Evolutionary conservation across 768 basidiomycete species (phyloP).

Genomic region (Sarcodon sp.): DNA sequence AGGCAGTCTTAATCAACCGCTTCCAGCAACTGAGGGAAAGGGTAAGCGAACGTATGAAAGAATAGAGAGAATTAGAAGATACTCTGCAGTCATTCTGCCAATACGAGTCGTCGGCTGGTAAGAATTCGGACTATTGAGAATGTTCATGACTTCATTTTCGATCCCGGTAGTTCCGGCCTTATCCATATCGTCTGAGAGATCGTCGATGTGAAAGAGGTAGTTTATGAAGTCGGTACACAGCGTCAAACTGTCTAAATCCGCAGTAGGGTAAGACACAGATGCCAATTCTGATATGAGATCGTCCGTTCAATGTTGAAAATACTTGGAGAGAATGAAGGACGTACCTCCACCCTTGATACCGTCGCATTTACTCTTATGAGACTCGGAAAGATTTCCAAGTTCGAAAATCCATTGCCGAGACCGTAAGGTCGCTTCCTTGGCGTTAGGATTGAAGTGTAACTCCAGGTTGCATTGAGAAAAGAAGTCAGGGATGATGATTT

Average conservation of each 20-base stretch:
- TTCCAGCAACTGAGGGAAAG: neutral
- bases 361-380: slow-evolving; percentile 44
- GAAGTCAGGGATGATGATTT: slow-evolving; percentile 50
- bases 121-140: slow-evolving; percentile 13
- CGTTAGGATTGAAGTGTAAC: slow-evolving; percentile 40
- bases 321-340: neutral
- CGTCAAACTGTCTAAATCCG: slow-evolving; percentile 42
- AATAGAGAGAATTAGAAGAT: slow-evolving; percentile 3
- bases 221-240: slow-evolving; percentile 58
- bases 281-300: slow-evolving; percentile 30
- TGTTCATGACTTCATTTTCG: slow-evolving; percentile 16
- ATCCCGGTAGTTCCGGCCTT: slow-evolving; percentile 6
- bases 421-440: slow-evolving; percentile 44
- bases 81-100: slow-evolving; percentile 9
- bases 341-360: slow-evolving; percentile 55
- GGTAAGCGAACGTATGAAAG: slow-evolving; percentile 2
- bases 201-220: slow-evolving; percentile 28
- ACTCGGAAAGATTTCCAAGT: slow-evolving; percentile 41
- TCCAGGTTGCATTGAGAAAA: slow-evolving; percentile 57
- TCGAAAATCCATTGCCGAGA: slow-evolving; percentile 64
- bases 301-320: neutral
- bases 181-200: slow-evolving; percentile 24
- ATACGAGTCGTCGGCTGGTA: slow-evolving; percentile 15
- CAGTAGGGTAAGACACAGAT: slow-evolving; percentile 48
- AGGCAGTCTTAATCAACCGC: slow-evolving; percentile 24